Evolutionary conservation across 2,329 filamentous ascomycete species (phyloP).

Genomic region (Aspergillus proliferans): DNA sequence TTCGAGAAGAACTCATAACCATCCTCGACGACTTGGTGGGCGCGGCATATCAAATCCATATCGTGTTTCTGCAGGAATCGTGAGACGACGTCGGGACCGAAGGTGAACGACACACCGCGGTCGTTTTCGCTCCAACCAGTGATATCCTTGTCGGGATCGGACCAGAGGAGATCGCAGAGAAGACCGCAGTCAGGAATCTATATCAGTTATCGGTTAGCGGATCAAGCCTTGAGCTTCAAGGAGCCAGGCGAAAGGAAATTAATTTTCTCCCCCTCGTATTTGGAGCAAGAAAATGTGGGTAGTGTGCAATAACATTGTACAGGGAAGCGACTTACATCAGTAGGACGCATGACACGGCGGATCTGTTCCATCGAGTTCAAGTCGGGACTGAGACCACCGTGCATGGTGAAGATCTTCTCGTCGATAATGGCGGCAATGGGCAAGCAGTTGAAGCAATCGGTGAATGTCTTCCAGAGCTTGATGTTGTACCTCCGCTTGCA

Average conservation of each 20-base stretch:
- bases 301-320: constrained; percentile 6
- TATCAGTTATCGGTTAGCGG: constrained; percentile 38
- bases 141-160: constrained; percentile 97
- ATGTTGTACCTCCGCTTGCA: constrained; percentile 99
- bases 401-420: constrained; percentile 99
- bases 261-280: constrained; percentile 2
- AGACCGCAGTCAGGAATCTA: constrained; percentile 97
- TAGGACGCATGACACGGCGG: constrained; percentile 95
- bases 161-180: constrained; percentile 96
- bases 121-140: constrained; percentile 99
- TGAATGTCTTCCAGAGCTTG: constrained; percentile 99
- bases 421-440: constrained; percentile 98
- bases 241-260: constrained; percentile 14
- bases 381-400: constrained; percentile 93
- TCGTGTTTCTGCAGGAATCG: constrained; percentile 98
- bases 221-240: constrained; percentile 27
- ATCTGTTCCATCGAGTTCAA: constrained; percentile 99
- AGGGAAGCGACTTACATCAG: constrained; percentile 67
- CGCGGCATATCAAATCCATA: constrained; percentile 98
- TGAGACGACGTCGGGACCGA: constrained; percentile 93
- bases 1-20: constrained; percentile 99
- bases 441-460: constrained; percentile 98
- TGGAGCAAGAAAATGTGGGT: neutral
- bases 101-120: constrained; percentile 96
- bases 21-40: constrained; percentile 97